phyloP scores from a whole-genome alignment of 2,329 filamentous ascomycete species.

The Colletotrichum orchidophilum region DNA sequence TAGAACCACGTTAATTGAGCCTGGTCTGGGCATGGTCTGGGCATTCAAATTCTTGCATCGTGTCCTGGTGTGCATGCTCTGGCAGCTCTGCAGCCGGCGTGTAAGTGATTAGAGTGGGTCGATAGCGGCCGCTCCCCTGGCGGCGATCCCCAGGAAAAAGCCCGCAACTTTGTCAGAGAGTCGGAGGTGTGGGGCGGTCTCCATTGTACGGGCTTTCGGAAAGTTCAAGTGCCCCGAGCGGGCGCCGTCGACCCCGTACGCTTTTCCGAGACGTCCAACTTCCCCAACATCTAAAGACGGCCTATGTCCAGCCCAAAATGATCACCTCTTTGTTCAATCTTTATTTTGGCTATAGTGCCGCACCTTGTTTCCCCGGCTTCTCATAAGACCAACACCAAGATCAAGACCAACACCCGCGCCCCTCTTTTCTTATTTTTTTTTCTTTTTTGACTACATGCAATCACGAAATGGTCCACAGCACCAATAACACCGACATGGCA shows the following conservation, averaged over 20 bases:
- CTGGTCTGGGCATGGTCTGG: neutral
- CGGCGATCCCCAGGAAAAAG: constrained; percentile 19
- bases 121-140: constrained; percentile 18
- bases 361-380: neutral
- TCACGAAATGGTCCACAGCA: neutral
- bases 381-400: neutral
- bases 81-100: constrained; percentile 12
- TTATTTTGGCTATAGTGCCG: neutral
- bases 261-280: constrained; percentile 26
- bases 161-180: neutral
- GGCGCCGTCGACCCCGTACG: constrained; percentile 25
- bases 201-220: constrained; percentile 16
- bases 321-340: constrained; percentile 1
- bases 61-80: too few relatives aligned
- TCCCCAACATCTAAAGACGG: constrained; percentile 22
- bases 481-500: neutral
- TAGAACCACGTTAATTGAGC: constrained; percentile 3
- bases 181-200: constrained; percentile 5
- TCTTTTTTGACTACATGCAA: neutral
- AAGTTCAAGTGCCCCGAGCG: constrained; percentile 22
- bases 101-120: constrained; percentile 19
- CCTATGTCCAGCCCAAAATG: neutral
- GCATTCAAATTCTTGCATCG: constrained; percentile 4
- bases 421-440: too few relatives aligned
- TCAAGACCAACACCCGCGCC: neutral